A percentile compares a stretch with the other conserved stretches of the same genome.
These are phyloP conservation scores for Colletotrichum paranaense DNA, from an alignment of 2,329 filamentous ascomycete genomes.

Conservation along the genomic window DNA sequence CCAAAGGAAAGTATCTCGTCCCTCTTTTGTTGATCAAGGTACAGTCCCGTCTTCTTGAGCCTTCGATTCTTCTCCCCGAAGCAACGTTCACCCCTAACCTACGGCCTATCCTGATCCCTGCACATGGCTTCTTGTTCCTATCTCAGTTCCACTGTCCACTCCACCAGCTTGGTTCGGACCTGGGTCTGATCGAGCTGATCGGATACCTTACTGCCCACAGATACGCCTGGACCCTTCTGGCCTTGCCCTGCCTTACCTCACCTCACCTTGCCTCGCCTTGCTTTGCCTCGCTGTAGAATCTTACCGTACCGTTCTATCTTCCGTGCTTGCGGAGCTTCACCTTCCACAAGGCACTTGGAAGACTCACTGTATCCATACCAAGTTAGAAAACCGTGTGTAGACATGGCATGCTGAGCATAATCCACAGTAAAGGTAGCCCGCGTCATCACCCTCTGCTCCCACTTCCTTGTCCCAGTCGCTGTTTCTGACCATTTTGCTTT, in stretches of 20 bases:
- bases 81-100: not conserved
- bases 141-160: not conserved
- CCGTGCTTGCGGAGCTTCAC: not conserved
- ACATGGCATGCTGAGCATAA: conserved; percentile 3
- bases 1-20: not conserved
- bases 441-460: conserved; percentile 16
- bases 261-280: conserved; percentile 1
- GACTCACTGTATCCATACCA: not conserved
- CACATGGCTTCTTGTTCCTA: not conserved
- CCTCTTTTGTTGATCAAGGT: not conserved
- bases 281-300: not conserved
- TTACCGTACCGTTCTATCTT: conserved; percentile 4
- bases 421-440: not conserved
- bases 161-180: not conserved
- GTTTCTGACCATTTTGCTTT: conserved; percentile 32
- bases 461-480: conserved; percentile 21
- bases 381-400: not conserved
- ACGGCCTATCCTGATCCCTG: not conserved
- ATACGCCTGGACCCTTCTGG: conserved; percentile 23
- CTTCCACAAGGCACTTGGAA: not conserved
- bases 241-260: not conserved
- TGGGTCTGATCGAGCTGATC: conserved; percentile 21
- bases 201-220: conserved; percentile 26
- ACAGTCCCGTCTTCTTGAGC: not conserved
- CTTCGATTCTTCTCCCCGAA: conserved; percentile 8